A percentile compares a stretch with the other conserved stretches of the same genome.
Conservation (phyloP, 306 rosid genomes). For the Herpetospermum pedunculosum region DNA sequence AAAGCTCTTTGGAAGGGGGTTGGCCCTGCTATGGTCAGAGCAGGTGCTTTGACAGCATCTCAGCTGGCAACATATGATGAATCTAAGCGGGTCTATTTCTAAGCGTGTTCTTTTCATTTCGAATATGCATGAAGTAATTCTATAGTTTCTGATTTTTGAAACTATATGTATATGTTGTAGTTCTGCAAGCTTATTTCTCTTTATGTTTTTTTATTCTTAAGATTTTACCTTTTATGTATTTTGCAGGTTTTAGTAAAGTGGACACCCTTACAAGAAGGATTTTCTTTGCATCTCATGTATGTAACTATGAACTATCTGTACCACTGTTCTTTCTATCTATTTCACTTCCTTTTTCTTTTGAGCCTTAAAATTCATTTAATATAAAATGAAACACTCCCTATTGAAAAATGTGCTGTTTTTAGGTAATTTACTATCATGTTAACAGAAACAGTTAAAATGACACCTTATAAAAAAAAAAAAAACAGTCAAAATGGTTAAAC, state of each 20-base stretch:
- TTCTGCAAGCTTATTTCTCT: background rate
- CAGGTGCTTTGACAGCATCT: constrained; percentile 86
- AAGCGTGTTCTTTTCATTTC: constrained; percentile 32
- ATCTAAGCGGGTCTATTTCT: constrained; percentile 79
- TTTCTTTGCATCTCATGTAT: constrained; percentile 66
- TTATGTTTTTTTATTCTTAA: background rate
- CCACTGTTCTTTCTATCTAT: background rate
- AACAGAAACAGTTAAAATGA: background rate
- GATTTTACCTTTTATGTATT: constrained; percentile 13
- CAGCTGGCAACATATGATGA: constrained; percentile 89
- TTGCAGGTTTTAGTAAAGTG: constrained; percentile 56
- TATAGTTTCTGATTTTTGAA: constrained; percentile 18
- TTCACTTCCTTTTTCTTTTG: background rate
- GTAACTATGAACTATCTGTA: constrained; percentile 17
- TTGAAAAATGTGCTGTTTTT: background rate
- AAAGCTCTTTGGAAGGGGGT: constrained; percentile 87
- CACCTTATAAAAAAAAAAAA: no score
- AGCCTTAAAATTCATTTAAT: background rate
- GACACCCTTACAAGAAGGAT: constrained; percentile 75
- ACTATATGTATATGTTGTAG: background rate
- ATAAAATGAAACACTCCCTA: background rate
- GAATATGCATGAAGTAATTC: constrained; percentile 25
- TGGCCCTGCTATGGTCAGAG: constrained; percentile 95
- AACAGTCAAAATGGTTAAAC: background rate
- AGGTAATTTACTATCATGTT: background rate